phyloP scores from a whole-genome alignment of 2,329 filamentous ascomycete species.

The Trichoderma sp. region DNA sequence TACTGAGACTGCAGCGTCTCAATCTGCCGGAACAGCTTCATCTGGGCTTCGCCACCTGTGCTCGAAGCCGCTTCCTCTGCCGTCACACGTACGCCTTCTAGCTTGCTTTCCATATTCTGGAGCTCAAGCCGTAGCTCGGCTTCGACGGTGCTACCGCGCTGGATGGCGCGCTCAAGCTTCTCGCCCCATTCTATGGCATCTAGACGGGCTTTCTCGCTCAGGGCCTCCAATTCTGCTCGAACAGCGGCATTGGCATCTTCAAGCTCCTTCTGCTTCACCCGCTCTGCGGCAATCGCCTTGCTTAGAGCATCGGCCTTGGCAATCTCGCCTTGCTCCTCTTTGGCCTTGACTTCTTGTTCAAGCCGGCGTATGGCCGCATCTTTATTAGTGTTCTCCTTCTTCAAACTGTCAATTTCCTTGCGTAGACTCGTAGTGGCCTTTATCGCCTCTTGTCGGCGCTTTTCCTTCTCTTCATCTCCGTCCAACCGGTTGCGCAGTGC shows the following conservation, averaged over 20 bases:
- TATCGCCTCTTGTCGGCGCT: constrained; percentile 47
- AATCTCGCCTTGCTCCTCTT: constrained; percentile 63
- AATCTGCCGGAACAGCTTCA: constrained; percentile 88
- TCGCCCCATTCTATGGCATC: constrained; percentile 74
- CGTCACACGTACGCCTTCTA: constrained; percentile 81
- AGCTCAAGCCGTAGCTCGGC: constrained; percentile 78
- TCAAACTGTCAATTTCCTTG: constrained; percentile 40
- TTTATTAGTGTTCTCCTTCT: constrained; percentile 59
- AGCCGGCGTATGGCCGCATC: constrained; percentile 68
- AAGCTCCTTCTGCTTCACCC: constrained; percentile 57
- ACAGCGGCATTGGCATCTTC: constrained; percentile 64
- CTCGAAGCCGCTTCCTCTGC: constrained; percentile 90
- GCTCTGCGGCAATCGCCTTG: constrained; percentile 67
- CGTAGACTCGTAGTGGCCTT: constrained; percentile 56
- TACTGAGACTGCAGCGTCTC: constrained; percentile 97
- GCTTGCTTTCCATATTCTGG: constrained; percentile 78
- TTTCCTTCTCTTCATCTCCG: constrained; percentile 58
- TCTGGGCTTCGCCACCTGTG: constrained; percentile 77
- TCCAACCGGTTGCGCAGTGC: constrained; percentile 49
- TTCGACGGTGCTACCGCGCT: constrained; percentile 68
- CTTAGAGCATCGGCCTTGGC: constrained; percentile 67
- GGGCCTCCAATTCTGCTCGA: constrained; percentile 75
- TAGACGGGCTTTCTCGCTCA: constrained; percentile 67
- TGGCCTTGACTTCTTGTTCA: constrained; percentile 67
- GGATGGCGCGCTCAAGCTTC: constrained; percentile 70